Conservation (phyloP, 1,284 basidiomycete species). For the Exobasidium cylindrosporum region DNA sequence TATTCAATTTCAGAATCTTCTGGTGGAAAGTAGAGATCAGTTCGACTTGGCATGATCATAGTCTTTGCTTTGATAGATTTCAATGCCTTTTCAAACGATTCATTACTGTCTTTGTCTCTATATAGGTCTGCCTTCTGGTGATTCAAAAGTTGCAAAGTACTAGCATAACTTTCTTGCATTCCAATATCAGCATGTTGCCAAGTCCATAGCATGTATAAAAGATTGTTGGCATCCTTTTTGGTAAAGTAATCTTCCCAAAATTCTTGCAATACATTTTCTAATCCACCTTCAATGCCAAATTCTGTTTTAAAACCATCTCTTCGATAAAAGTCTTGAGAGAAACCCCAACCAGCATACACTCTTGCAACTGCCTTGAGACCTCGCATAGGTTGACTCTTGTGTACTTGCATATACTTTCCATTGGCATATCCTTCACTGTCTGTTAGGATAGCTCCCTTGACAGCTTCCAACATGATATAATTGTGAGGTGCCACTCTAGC, state of each 20-base stretch:
- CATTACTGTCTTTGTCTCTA: conserved; percentile 16
- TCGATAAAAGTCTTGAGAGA: conserved; percentile 37
- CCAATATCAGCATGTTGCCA: conserved; percentile 32
- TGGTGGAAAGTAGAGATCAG: conserved; percentile 36
- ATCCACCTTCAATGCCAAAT: conserved; percentile 21
- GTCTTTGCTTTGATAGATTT: conserved; percentile 25
- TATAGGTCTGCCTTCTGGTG: conserved; percentile 19
- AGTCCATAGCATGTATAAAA: conserved; percentile 29
- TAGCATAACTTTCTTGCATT: conserved; percentile 26
- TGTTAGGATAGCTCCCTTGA: conserved; percentile 20
- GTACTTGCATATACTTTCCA: conserved; percentile 21
- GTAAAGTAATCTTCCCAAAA: conserved; percentile 29
- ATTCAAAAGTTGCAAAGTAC: conserved; percentile 6
- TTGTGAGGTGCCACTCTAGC: conserved; percentile 35
- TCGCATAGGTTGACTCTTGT: conserved; percentile 18
- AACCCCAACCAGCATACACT: conserved; percentile 42
- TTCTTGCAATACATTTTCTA: conserved; percentile 16
- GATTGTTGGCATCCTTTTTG: conserved; percentile 32
- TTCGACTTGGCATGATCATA: conserved; percentile 23
- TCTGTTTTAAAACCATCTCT: conserved; percentile 24
- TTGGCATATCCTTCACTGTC: conserved; percentile 20
- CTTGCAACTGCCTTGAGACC: conserved; percentile 34
- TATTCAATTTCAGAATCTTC: conserved; percentile 29
- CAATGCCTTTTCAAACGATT: conserved; percentile 28
- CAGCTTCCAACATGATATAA: conserved; percentile 33